A percentile compares a stretch with the other conserved stretches of the same genome.
phyloP scores from a whole-genome alignment of 768 basidiomycete species.

The Hemileccinum rubropunctum region DNA sequence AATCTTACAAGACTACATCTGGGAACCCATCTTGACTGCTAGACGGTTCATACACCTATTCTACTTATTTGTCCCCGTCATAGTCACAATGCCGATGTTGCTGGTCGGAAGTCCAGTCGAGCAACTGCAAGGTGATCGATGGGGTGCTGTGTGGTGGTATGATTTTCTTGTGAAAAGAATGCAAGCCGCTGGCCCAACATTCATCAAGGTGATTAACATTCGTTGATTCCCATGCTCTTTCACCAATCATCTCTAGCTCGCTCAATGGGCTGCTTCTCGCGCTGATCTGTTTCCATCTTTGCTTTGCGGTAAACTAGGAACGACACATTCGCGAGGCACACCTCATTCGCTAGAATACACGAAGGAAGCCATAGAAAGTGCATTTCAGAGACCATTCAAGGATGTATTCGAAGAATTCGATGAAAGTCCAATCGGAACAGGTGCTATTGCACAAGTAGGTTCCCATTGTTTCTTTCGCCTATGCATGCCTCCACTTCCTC shows the following conservation, averaged over 20 bases:
- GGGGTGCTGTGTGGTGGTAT: conserved; percentile 99
- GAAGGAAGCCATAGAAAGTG: conserved; percentile 72
- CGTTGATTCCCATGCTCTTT: conserved; percentile 8
- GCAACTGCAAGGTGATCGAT: conserved; percentile 67
- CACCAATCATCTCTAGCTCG: conserved; percentile 52
- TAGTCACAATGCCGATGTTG: conserved; percentile 81
- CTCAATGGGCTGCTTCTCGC: conserved; percentile 97
- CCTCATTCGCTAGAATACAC: conserved; percentile 83
- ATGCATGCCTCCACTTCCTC: not conserved
- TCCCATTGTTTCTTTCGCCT: conserved; percentile 17
- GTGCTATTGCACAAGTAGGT: conserved; percentile 86
- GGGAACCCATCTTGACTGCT: conserved; percentile 85
- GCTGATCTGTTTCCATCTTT: conserved; percentile 88
- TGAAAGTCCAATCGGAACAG: conserved; percentile 86
- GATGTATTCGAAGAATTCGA: conserved; percentile 93
- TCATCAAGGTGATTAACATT: conserved; percentile 72
- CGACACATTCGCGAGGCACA: conserved; percentile 84
- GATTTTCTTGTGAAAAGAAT: conserved; percentile 82
- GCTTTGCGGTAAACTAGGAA: conserved; percentile 81
- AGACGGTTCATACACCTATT: conserved; percentile 82
- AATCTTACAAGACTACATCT: conserved; percentile 56
- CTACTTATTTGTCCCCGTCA: conserved; percentile 82
- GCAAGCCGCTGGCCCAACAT: conserved; percentile 95
- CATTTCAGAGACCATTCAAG: conserved; percentile 80
- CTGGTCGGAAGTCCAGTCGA: conserved; percentile 58